Conservation (phyloP, 148 eudicot species). For the Polygonum maritimum region DNA sequence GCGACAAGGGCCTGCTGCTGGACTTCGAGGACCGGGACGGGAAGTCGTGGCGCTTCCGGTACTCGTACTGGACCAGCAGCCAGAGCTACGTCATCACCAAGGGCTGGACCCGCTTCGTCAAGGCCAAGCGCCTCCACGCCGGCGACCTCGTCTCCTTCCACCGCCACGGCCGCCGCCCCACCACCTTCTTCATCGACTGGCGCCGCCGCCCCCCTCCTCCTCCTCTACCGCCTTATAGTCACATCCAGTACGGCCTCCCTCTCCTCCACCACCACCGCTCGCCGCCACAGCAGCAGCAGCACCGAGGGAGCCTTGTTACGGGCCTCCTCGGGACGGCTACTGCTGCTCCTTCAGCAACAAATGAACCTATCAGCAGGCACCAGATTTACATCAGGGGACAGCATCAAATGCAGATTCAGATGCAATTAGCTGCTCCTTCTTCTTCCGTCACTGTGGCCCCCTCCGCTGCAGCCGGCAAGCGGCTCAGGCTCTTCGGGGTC, state of each 20-base stretch:
- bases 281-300: not conserved
- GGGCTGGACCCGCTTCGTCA: slow-evolving; percentile 27
- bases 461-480: not conserved
- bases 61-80: slow-evolving; percentile 25
- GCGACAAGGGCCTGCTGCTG: slow-evolving; percentile 19
- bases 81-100: slow-evolving; percentile 25
- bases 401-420: slow-evolving; percentile 7
- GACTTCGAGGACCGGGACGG: slow-evolving; percentile 24
- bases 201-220: not conserved
- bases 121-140: slow-evolving; percentile 17
- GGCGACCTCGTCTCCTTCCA: slow-evolving; percentile 22
- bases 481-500: slow-evolving; percentile 6
- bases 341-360: not conserved
- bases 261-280: not conserved
- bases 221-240: not conserved
- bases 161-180: not conserved
- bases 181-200: slow-evolving; percentile 16
- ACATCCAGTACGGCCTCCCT: not conserved
- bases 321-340: not conserved
- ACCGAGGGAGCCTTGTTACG: not conserved
- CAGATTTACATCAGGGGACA: not conserved
- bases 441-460: not conserved
- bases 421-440: not conserved
- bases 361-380: no score
- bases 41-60: slow-evolving; percentile 23